Percentiles rank a stretch among this genome's conserved stretches.
Conservation (phyloP, 2,329 filamentous ascomycete species). For the Zasmidium citrigriseum region DNA sequence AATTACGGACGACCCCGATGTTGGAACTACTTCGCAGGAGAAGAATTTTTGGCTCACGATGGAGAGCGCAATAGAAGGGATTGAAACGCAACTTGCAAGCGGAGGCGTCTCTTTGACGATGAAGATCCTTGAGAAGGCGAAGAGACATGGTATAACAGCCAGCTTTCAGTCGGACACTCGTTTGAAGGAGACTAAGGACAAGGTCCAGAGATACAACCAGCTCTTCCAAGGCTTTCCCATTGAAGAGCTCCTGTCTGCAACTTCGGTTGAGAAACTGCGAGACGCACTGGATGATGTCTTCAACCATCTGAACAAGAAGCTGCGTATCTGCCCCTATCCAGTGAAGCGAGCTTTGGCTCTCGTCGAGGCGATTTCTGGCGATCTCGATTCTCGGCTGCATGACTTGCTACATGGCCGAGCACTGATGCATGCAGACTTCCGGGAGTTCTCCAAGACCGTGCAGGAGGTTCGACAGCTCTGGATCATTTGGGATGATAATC, state of each 20-base stretch:
- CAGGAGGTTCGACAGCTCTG: conserved; percentile 82
- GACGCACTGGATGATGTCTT: conserved; percentile 91
- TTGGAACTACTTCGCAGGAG: conserved; percentile 86
- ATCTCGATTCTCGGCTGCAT: conserved; percentile 85
- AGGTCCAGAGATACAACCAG: conserved; percentile 98
- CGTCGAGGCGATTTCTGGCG: conserved; percentile 95
- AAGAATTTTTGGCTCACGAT: conserved; percentile 99
- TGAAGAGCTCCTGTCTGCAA: conserved; percentile 90
- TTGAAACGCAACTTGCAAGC: conserved; percentile 83
- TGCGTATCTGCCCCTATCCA: conserved; percentile 93
- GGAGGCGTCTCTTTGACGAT: conserved; percentile 89
- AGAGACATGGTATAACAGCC: conserved; percentile 95
- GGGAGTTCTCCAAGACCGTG: conserved; percentile 86
- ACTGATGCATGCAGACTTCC: conserved; percentile 88
- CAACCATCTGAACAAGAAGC: conserved; percentile 92
- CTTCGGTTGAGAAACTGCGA: conserved; percentile 82
- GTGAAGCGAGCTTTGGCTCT: conserved; percentile 86
- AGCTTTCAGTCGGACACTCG: conserved; percentile 97
- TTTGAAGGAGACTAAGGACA: conserved; percentile 91
- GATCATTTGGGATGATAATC: conserved; percentile 88
- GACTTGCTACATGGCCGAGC: conserved; percentile 81
- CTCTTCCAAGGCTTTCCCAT: conserved; percentile 97
- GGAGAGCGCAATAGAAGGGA: conserved; percentile 88
- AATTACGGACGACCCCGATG: conserved; percentile 79
- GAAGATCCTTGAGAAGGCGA: conserved; percentile 93